These are phyloP conservation scores for Stephania japonica DNA, from an alignment of 164 flowering plant species.

Conservation along the genomic window DNA sequence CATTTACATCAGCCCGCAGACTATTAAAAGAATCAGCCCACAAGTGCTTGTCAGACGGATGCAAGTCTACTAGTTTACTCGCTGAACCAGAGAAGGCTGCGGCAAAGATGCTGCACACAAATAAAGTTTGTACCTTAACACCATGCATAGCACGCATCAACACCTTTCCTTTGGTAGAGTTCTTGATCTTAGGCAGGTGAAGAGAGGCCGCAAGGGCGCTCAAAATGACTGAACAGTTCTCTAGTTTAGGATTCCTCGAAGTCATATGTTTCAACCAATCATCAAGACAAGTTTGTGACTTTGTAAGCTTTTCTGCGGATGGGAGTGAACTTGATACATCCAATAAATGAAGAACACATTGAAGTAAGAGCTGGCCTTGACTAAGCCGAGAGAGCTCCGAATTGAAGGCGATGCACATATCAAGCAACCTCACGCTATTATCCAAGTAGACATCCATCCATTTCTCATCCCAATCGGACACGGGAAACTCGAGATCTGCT, in stretches of 20 bases:
- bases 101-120: constrained; percentile 56
- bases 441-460: constrained; percentile 87
- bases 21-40: constrained; percentile 64
- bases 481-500: constrained; percentile 74
- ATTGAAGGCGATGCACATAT: constrained; percentile 69
- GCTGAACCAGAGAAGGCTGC: constrained; percentile 61
- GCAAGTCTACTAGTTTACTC: constrained; percentile 40
- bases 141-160: constrained; percentile 88
- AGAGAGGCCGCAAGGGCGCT: constrained; percentile 41
- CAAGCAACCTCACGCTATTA: constrained; percentile 79
- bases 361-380: constrained; percentile 70
- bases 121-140: constrained; percentile 60
- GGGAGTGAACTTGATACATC: constrained; percentile 18
- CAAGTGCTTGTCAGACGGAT: constrained; percentile 36
- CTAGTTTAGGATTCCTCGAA: constrained; percentile 49
- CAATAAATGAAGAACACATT: constrained; percentile 49
- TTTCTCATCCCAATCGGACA: constrained; percentile 82
- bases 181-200: constrained; percentile 59
- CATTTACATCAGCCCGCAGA: constrained; percentile 48
- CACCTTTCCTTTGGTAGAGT: constrained; percentile 73
- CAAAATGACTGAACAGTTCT: constrained; percentile 37
- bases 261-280: constrained; percentile 58
- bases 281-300: constrained; percentile 47
- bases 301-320: constrained; percentile 32
- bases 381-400: constrained; percentile 68